Base-by-base conservation (phyloP, 1,284 basidiomycete genomes). In the Ceratobasidium sp. region DNA sequence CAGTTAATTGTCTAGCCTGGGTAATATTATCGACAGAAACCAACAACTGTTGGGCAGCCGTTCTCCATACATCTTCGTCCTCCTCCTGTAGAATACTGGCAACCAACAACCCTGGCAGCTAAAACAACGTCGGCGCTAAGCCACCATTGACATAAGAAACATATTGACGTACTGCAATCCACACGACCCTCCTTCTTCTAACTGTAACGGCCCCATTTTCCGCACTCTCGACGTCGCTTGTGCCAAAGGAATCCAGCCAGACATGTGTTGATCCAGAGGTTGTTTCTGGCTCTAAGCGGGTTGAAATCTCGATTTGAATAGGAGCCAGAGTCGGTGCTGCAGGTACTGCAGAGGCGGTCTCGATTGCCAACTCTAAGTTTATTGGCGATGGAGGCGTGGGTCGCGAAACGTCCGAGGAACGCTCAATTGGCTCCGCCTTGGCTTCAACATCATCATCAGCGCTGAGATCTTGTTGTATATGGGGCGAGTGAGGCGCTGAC, bases 51-150 rank as follows among this genome's bases (percentile, higher is more conserved):
- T 63, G 57, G 41, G 69, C 69, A 51, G 69, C 69, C 19, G 36
- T 36, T 31, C 36, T 51, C 69, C 69, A 72, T 14, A 11, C 33
- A 27, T 33, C 15, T n/a, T 50, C 57, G n/a, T 27, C 7, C 3
- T 62, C 69, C 19, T 62, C 69, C 17, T 31, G 9, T 24, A 62
- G 31, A 59, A 72, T 27, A 31, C 69, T 51, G 7, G 69, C 69
- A 19, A 72, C 47, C 14, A 72, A 59, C 31, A 72, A 27, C 29
- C 69, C 69, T 14, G 69, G 69, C 22, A 62, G 31, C 69, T 72
- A 14, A 9, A 24, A 3, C 15, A 27, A 1, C 24, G 15, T 72
- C 27, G 51, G 48, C 36, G 36, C 11, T 11, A 41, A 41, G 36
- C 36, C 36, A 41, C 11, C 36, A 41, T 41, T 41, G 11, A 41